These are phyloP conservation scores for Cercospora berteroae DNA, from an alignment of 2,329 filamentous ascomycete genomes.

Conservation along the genomic window DNA sequence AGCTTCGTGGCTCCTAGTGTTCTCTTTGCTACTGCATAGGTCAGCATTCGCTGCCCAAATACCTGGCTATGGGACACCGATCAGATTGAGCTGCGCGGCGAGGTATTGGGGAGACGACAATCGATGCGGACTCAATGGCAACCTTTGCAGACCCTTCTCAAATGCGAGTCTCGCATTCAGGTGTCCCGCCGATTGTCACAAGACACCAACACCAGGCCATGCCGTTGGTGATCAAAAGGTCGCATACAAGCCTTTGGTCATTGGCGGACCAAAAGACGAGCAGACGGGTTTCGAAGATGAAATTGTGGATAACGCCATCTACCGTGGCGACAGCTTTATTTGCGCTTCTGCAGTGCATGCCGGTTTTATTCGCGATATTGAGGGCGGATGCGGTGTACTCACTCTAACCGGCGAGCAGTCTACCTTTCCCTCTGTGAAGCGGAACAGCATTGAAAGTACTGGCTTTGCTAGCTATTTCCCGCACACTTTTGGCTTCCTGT, in stretches of 20 bases:
- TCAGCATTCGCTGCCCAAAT: slow-evolving; percentile 62
- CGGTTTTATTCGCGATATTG: slow-evolving; percentile 67
- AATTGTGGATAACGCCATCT: slow-evolving; percentile 56
- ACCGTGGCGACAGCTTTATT: slow-evolving; percentile 86
- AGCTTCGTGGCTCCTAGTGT: slow-evolving; percentile 66
- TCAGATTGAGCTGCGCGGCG: slow-evolving; percentile 63
- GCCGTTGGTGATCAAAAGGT: slow-evolving; percentile 68
- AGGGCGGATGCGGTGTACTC: slow-evolving; percentile 80
- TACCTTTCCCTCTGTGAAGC: slow-evolving; percentile 61
- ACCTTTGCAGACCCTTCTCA: slow-evolving; percentile 71
- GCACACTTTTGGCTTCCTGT: slow-evolving; percentile 74
- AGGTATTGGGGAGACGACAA: slow-evolving; percentile 71
- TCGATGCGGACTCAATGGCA: slow-evolving; percentile 70
- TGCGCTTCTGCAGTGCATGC: slow-evolving; percentile 83
- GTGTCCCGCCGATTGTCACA: slow-evolving; percentile 70
- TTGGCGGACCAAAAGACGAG: slow-evolving; percentile 51
- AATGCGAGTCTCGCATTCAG: slow-evolving; percentile 69
- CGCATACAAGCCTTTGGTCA: slow-evolving; percentile 55
- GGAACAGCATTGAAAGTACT: slow-evolving; percentile 73
- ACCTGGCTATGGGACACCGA: slow-evolving; percentile 64
- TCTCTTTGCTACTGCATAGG: slow-evolving; percentile 65
- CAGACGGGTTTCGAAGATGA: slow-evolving; percentile 38
- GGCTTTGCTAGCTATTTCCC: slow-evolving; percentile 88
- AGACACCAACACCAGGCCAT: slow-evolving; percentile 66
- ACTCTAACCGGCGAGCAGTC: slow-evolving; percentile 67